A percentile compares a stretch with the other conserved stretches of the same genome.
phyloP scores from a whole-genome alignment of 306 rosid genomes.

The Sophora flavescens region DNA sequence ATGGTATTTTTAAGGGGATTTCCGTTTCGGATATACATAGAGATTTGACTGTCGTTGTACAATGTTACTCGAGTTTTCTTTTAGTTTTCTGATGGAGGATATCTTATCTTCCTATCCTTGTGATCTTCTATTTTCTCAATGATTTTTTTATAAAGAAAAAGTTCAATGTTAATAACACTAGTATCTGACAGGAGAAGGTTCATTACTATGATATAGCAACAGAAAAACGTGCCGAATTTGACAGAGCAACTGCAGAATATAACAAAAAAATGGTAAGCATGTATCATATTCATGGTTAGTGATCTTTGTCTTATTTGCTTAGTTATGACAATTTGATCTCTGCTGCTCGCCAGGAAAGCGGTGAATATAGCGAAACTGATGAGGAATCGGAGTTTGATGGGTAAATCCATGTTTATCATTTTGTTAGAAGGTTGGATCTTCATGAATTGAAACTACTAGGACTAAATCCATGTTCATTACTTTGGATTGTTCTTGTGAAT shows the following conservation, averaged over 20 bases:
- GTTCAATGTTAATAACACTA: slow-evolving; percentile 17
- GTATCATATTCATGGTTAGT: slow-evolving; percentile 27
- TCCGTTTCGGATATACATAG: no score
- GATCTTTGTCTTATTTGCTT: slow-evolving; percentile 29
- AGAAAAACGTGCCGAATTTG: slow-evolving; percentile 90
- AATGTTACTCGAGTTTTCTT: no score
- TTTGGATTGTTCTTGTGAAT: slow-evolving; percentile 43
- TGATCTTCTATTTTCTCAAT: no score
- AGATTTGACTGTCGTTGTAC: no score
- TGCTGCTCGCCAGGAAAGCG: slow-evolving; percentile 71
- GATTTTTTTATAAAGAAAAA: no score
- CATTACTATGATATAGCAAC: slow-evolving; percentile 93
- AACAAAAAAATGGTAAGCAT: slow-evolving; percentile 70
- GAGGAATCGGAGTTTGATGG: slow-evolving; percentile 67
- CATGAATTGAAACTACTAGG: slow-evolving; percentile 33
- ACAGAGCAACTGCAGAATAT: slow-evolving; percentile 73
- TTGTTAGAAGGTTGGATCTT: slow-evolving; percentile 28
- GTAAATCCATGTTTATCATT: slow-evolving; percentile 44
- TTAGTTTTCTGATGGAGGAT: no score
- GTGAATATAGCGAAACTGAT: slow-evolving; percentile 66
- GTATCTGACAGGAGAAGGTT: slow-evolving; percentile 81
- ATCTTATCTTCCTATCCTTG: no score
- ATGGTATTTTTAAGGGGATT: no score
- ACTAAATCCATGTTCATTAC: no score
- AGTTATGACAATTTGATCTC: slow-evolving; percentile 24